Percentiles rank a stretch among this genome's conserved stretches.
These are phyloP conservation scores for Cyberlindnera mississippiensis DNA, from an alignment of 805 yeast genomes.

Conservation along the genomic window DNA sequence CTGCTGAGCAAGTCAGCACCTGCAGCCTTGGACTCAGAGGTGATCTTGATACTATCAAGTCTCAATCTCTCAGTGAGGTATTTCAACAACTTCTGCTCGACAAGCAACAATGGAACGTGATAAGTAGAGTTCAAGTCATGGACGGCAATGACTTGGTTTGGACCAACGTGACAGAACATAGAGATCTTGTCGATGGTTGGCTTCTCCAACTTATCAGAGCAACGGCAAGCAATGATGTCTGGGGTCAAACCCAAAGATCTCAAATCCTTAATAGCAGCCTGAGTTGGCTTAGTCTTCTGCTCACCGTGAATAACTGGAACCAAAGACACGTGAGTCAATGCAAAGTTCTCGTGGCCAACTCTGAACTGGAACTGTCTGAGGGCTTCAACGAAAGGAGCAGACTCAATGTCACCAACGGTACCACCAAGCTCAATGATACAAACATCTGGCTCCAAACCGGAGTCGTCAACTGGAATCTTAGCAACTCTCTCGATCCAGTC, in stretches of 20 bases:
- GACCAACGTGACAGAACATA: conserved; percentile 98
- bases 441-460: conserved; percentile 88
- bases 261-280: conserved; percentile 96
- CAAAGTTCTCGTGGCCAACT: conserved; percentile 91
- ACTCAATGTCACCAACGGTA: conserved; percentile 98
- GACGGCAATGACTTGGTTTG: conserved; percentile 95
- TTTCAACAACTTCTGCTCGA: conserved; percentile 79
- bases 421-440: conserved; percentile 98
- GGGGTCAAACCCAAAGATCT: conserved; percentile 93
- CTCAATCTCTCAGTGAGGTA: conserved; percentile 66
- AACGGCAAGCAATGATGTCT: conserved; percentile 97
- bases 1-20: conserved; percentile 69
- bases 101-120: conserved; percentile 90
- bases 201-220: conserved; percentile 74
- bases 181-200: conserved; percentile 94
- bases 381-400: conserved; percentile 98
- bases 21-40: conserved; percentile 47
- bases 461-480: conserved; percentile 83
- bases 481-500: conserved; percentile 97
- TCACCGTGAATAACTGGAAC: conserved; percentile 99
- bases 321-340: conserved; percentile 91
- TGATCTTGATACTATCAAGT: conserved; percentile 44
- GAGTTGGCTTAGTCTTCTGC: conserved; percentile 98
- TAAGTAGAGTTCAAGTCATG: conserved; percentile 96
- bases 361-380: conserved; percentile 98